Percentiles rank a stretch among this genome's conserved stretches.
Evolutionary conservation across 1,284 basidiomycete species (phyloP).

Genomic region (Earliella scabrosa): DNA sequence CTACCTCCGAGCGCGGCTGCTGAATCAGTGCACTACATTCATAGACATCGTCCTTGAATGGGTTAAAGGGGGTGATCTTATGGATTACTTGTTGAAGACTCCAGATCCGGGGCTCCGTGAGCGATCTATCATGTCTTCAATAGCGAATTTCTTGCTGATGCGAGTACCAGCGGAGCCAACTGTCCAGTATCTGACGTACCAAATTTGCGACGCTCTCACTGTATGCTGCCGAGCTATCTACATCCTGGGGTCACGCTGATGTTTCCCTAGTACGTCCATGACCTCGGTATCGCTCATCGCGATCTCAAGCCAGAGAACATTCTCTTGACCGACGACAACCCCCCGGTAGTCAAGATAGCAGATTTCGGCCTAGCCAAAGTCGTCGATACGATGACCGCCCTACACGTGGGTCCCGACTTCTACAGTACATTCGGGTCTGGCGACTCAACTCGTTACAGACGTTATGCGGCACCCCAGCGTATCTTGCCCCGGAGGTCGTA

Average conservation of each 20-base stretch:
- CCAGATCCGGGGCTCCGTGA: too few relatives aligned
- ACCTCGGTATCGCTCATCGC: conserved; percentile 76
- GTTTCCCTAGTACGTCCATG: conserved; percentile 61
- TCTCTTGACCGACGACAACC: conserved; percentile 63
- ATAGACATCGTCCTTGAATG: conserved; percentile 81
- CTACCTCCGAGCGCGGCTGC: too few relatives aligned
- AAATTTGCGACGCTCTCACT: conserved; percentile 70
- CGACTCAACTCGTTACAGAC: background rate
- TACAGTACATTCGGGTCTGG: too few relatives aligned
- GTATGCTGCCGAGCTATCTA: background rate
- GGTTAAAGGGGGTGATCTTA: conserved; percentile 84
- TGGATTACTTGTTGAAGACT: conserved; percentile 73
- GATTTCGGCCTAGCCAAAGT: conserved; percentile 92
- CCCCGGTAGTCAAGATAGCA: conserved; percentile 77
- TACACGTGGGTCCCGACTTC: conserved; percentile 47
- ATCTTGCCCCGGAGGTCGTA: conserved; percentile 8
- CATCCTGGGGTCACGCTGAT: background rate
- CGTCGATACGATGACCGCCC: conserved; percentile 69
- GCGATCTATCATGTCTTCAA: too few relatives aligned
- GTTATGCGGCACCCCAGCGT: conserved; percentile 9
- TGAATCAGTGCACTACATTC: too few relatives aligned
- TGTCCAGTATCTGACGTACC: conserved; percentile 63
- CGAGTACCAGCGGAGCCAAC: background rate
- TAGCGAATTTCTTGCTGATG: too few relatives aligned
- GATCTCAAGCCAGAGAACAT: conserved; percentile 92